Evolutionary conservation across 1,139 yeast genomes (phyloP), one percentile per base, ranked within the genome.

Genomic region (Geotrichum europaeum): DNA sequence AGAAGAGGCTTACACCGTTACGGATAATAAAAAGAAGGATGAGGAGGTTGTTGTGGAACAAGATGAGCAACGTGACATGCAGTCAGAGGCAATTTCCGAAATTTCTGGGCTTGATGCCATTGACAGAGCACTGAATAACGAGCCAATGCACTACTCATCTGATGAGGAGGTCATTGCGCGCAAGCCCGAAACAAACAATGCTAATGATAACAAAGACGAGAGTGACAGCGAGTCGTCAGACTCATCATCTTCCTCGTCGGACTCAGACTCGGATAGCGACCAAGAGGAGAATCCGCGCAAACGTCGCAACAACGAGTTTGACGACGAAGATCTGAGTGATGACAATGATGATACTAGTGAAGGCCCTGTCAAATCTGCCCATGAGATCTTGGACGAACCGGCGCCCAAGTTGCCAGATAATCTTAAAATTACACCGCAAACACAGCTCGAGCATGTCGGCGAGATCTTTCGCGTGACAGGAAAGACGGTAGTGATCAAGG

Each of bases 361-460:
- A 59, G 84, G 81, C 1, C 96, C 96, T 0, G 87, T 92, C 24
- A 74, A 78, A 53, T 90, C 98, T 0, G 85, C 84, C 63, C 87
- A 94, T 69, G 99, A 94, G 71, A 73, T 85, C 1, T 66, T 76
- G 0, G 89, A 89, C 60, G 96, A 86, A 67, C 78, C 77, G 1
- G 87, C 91, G 0, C 88, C 89, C 0, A 72, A 76, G 10, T 74
- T 92, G 1, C 96, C 97, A 0, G 83, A 79, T n/a, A 87, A 80
- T 62, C 88, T 86, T 65, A 69, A 68, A 7, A 78, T 92, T 28
- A 82, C 82, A 0, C 81, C 77, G 22, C 75, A 76, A 18, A 85
- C 92, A 1, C 86, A 87, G 0, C 81, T 94, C 18, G 89, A 89
- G 66, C 80, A 79, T 45, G 79, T 92, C 20, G 99, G 99, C 2